Conservation (phyloP, 192 early-diverging fungal genomes). For the Backusella circina region DNA sequence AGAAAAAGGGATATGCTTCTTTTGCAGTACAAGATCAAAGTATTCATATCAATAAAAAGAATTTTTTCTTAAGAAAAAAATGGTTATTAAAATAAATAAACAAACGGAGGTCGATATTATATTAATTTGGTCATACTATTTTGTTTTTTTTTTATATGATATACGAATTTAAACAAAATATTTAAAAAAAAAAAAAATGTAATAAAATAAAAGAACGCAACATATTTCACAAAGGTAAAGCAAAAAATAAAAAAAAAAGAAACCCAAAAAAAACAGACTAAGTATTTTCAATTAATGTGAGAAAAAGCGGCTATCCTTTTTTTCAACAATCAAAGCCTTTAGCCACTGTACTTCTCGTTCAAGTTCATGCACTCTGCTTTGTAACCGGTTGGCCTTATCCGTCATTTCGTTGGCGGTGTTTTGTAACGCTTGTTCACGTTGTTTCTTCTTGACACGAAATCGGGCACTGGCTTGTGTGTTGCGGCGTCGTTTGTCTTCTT, state of each 20-base stretch:
- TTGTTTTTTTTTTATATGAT: no score
- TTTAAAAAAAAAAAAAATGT: no score
- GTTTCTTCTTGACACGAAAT: constrained; percentile 93
- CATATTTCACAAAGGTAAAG: background rate
- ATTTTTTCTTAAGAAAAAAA: no score
- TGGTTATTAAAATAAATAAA: no score
- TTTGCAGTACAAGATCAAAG: no score
- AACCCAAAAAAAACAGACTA: background rate
- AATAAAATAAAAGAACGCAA: background rate
- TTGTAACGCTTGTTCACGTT: constrained; percentile 82
- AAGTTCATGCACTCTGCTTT: constrained; percentile 76
- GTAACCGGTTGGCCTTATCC: constrained; percentile 66
- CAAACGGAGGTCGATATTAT: no score
- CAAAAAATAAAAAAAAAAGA: background rate
- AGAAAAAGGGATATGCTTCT: background rate
- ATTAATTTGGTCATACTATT: no score
- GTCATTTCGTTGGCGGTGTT: constrained; percentile 77
- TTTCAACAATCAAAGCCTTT: constrained; percentile 22
- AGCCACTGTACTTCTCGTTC: constrained; percentile 93
- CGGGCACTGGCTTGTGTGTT: constrained; percentile 94
- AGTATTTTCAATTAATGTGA: background rate
- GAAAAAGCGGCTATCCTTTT: constrained; percentile 29
- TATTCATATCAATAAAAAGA: no score
- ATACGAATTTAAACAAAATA: background rate
- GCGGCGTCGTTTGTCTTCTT: constrained; percentile 85